phyloP scores from a whole-genome alignment of 140 eudicot species.

The Senecio squalidus region DNA sequence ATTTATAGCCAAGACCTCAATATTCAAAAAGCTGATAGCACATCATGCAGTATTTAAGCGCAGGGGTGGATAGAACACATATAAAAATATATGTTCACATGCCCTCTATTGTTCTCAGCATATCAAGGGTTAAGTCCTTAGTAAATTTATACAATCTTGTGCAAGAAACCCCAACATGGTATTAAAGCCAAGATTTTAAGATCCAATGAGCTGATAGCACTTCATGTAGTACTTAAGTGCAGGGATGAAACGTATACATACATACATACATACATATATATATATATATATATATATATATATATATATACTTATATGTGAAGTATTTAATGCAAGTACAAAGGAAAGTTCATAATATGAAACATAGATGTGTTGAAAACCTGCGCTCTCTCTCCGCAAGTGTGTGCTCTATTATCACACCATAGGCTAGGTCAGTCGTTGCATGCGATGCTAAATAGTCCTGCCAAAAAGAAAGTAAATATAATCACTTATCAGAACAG shows the following conservation, averaged over 20 bases:
- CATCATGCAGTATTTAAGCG: background rate
- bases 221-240: slow-evolving; percentile 10
- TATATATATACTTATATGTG: background rate
- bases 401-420: slow-evolving; percentile 91
- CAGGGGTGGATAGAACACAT: no score
- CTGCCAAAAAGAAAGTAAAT: slow-evolving; percentile 48
- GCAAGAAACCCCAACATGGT: slow-evolving; percentile 1
- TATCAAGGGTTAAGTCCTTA: background rate
- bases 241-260: background rate
- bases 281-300: no score
- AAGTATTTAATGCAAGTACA: slow-evolving; percentile 8
- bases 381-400: slow-evolving; percentile 99
- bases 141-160: slow-evolving; percentile 7
- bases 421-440: slow-evolving; percentile 91
- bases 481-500: slow-evolving; percentile 16
- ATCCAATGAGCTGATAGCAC: background rate
- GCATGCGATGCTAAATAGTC: slow-evolving; percentile 79
- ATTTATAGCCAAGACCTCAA: no score
- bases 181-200: background rate
- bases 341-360: background rate
- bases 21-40: no score
- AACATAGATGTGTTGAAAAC: slow-evolving; percentile 25
- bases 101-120: slow-evolving; percentile 1
- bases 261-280: no score
- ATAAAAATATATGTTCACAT: background rate